Conservation (phyloP, 352 stramenopile genomes). For the Globisporangium cylindrosporum region DNA sequence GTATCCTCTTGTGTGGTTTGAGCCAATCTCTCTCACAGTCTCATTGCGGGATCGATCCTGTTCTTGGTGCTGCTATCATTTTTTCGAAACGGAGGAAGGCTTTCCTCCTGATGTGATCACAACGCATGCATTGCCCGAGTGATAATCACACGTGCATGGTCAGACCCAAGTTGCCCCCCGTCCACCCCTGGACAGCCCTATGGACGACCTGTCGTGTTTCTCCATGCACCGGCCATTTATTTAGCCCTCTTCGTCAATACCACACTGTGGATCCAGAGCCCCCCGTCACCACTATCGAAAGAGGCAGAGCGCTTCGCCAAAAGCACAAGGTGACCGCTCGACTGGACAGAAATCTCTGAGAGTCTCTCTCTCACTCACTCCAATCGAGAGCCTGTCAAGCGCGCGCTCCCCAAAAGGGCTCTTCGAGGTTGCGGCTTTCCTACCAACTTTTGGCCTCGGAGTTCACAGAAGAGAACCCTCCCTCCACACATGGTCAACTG, state of each 20-base stretch:
- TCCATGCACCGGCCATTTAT: neutral
- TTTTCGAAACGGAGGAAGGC: neutral
- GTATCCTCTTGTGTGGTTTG: neutral
- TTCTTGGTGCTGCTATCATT: neutral
- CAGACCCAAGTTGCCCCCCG: neutral
- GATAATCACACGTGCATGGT: neutral
- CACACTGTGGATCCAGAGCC: neutral
- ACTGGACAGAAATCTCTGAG: neutral
- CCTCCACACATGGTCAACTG: neutral
- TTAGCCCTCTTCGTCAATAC: neutral
- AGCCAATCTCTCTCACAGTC: neutral
- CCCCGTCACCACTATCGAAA: neutral
- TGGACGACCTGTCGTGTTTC: neutral
- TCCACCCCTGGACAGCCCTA: neutral
- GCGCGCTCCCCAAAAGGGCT: neutral
- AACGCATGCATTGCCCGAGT: neutral
- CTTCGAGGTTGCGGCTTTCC: neutral
- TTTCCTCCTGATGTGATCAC: neutral
- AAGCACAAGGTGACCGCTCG: neutral
- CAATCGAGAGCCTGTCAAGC: neutral
- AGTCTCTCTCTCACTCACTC: neutral
- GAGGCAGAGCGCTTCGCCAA: neutral
- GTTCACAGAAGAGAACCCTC: no score
- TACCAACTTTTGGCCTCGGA: no score
- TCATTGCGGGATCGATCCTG: neutral